Percentiles rank a stretch among this genome's conserved stretches.
These are phyloP conservation scores for Boechera stricta DNA, from an alignment of 345 rosid genomes.

Conservation along the genomic window DNA sequence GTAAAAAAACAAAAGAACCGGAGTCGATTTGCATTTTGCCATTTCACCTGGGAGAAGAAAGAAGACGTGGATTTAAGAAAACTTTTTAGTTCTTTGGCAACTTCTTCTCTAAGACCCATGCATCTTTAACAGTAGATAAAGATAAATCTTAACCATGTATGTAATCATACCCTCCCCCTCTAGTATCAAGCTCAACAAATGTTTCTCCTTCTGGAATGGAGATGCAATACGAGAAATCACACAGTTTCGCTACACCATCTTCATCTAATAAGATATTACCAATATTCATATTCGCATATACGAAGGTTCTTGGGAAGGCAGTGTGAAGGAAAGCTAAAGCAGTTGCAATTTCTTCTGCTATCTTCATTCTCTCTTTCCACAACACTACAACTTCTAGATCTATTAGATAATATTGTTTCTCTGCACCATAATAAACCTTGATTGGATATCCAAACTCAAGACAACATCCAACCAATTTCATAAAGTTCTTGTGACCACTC, in stretches of 20 bases:
- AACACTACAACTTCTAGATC: not conserved
- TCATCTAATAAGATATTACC: not conserved
- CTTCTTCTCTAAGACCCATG: too few relatives aligned
- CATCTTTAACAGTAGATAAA: too few relatives aligned
- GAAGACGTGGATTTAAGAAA: too few relatives aligned
- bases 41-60: too few relatives aligned
- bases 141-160: too few relatives aligned
- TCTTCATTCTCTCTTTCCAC: not conserved
- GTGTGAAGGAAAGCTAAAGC: slow-evolving; percentile 10
- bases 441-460: not conserved
- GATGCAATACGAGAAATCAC: not conserved
- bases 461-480: slow-evolving; percentile 15
- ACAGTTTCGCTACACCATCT: not conserved
- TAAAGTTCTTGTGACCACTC: not conserved
- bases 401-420: not conserved
- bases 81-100: too few relatives aligned
- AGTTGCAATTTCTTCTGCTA: not conserved
- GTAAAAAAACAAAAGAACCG: too few relatives aligned
- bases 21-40: too few relatives aligned
- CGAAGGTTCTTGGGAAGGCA: not conserved
- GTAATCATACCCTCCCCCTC: too few relatives aligned
- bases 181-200: too few relatives aligned
- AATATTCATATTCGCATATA: not conserved
- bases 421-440: not conserved
- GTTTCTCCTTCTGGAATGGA: too few relatives aligned